Percentiles rank a stretch among this genome's conserved stretches.
These are phyloP conservation scores for Yamadazyma friedrichii DNA, from an alignment of 1,139 yeast genomes.

Conservation along the genomic window DNA sequence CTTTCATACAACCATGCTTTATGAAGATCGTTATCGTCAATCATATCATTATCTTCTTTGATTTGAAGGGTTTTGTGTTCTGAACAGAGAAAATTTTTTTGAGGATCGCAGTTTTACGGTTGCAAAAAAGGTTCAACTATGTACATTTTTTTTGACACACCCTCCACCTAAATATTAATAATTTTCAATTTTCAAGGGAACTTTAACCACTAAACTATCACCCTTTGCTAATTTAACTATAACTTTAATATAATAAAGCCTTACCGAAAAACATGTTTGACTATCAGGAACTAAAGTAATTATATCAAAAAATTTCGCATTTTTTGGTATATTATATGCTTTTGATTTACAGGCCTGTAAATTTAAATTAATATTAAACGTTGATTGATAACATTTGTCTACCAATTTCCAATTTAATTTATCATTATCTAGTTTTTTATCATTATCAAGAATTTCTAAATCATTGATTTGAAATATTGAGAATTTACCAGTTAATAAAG, in stretches of 20 bases:
- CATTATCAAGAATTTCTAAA: not conserved
- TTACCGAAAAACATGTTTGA: constrained; percentile 54
- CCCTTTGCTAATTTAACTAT: constrained; percentile 31
- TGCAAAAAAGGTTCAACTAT: not conserved
- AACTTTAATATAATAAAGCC: constrained; percentile 47
- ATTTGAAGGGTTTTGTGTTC: not conserved
- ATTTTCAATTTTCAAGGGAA: constrained; percentile 29
- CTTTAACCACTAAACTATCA: constrained; percentile 33
- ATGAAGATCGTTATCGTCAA: not conserved
- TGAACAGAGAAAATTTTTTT: no score
- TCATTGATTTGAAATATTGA: constrained; percentile 9
- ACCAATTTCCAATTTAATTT: constrained; percentile 27
- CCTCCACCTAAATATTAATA: not conserved
- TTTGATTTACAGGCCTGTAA: constrained; percentile 27
- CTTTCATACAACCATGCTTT: not conserved
- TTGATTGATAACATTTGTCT: constrained; percentile 12
- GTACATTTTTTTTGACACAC: not conserved
- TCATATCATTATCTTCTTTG: constrained; percentile 1
- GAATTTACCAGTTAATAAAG: constrained; percentile 24
- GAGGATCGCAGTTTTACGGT: not conserved
- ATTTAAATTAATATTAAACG: constrained; percentile 27
- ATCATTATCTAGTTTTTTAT: constrained; percentile 3
- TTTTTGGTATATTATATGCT: constrained; percentile 19
- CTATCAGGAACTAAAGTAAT: constrained; percentile 55
- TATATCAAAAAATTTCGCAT: constrained; percentile 25